A percentile compares a stretch with the other conserved stretches of the same genome.
Evolutionary conservation across 169 alveolate genomes (phyloP).

Genomic region (Plasmodium blacklocki): DNA sequence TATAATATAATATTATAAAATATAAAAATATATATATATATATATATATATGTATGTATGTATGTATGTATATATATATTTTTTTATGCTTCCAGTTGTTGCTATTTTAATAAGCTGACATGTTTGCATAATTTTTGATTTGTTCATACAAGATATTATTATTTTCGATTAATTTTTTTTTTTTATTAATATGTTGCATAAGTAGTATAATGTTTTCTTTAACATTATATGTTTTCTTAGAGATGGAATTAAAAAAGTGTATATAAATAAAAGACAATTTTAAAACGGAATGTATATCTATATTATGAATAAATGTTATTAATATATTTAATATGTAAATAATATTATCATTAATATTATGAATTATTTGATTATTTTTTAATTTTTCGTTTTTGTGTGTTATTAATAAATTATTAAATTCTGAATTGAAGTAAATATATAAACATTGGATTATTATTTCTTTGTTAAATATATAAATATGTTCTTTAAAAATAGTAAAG

Average conservation of each 20-base stretch:
- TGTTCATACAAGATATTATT: slow-evolving; percentile 71
- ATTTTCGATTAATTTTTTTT: slow-evolving; percentile 54
- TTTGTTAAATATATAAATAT: slow-evolving; percentile 58
- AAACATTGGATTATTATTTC: slow-evolving; percentile 59
- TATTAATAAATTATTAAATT: slow-evolving; percentile 27
- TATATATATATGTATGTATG: neutral
- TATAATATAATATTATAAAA: neutral
- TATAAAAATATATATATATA: neutral
- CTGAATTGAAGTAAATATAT: slow-evolving; percentile 44
- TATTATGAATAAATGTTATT: slow-evolving; percentile 58
- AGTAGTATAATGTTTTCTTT: slow-evolving; percentile 49
- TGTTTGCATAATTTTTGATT: slow-evolving; percentile 29
- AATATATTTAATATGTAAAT: slow-evolving; percentile 31
- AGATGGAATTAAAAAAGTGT: slow-evolving; percentile 16
- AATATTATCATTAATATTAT: slow-evolving; percentile 10
- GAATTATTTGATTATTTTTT: neutral
- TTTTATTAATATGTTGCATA: slow-evolving; percentile 65
- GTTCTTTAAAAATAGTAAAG: slow-evolving; percentile 33
- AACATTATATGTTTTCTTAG: slow-evolving; percentile 33
- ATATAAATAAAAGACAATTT: slow-evolving; percentile 73
- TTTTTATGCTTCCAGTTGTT: neutral
- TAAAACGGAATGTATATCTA: slow-evolving; percentile 61
- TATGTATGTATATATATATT: neutral
- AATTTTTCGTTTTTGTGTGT: neutral
- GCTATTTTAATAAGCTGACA: neutral